Evolutionary conservation across 2,329 filamentous ascomycete genomes (phyloP), one percentile per base, ranked within the genome.

Genomic region (Clonostachys solani): DNA sequence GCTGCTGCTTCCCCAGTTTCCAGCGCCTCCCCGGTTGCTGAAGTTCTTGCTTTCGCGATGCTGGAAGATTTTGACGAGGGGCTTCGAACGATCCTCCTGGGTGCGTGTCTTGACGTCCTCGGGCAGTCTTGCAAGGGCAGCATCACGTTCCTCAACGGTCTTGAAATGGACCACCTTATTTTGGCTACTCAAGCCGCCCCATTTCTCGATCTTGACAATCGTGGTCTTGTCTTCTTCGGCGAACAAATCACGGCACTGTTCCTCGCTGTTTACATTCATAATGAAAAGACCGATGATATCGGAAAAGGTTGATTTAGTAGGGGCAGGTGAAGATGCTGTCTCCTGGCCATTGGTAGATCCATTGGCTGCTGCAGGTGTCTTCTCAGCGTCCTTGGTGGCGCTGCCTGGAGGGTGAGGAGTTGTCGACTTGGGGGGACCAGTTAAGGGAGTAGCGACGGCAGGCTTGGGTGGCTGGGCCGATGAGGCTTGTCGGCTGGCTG

Each of bases 131-230:
- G 83, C 80, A 60, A 96, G 78, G 34, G 91, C 89, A 34, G 78
- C 81, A 57, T 92, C 88, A 60, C 92, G 89, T 44, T 95, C 89
- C 55, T 95, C 87, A 4, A 75, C 62, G 3, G 78, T 88, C 62
- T 86, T 83, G 71, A 97, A 97, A 54, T 92, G 86, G 23, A 89
- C 90, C 44, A 96, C 89, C 70, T 86, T 92, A 72, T 90, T 90
- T 29, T 29, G 23, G 23, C 23, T 29, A 29, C 4, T 29, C 51
- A 83, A 83, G 59, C 83, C 83, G 36, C 86, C 86, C 73, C 84
- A 88, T 68, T 89, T 92, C 60, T 90, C 85, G 44, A 92, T 77
- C 67, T 84, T 86, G 47, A 81, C 67, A 54, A 96, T 89, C 72
- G 95, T 96, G 33, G 80, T 63, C 61, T 83, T 85, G 61, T 96